A percentile compares a stretch with the other conserved stretches of the same genome.
Conservation (phyloP, 2,329 filamentous ascomycete genomes). For the Purpureocillium lavendulum region DNA sequence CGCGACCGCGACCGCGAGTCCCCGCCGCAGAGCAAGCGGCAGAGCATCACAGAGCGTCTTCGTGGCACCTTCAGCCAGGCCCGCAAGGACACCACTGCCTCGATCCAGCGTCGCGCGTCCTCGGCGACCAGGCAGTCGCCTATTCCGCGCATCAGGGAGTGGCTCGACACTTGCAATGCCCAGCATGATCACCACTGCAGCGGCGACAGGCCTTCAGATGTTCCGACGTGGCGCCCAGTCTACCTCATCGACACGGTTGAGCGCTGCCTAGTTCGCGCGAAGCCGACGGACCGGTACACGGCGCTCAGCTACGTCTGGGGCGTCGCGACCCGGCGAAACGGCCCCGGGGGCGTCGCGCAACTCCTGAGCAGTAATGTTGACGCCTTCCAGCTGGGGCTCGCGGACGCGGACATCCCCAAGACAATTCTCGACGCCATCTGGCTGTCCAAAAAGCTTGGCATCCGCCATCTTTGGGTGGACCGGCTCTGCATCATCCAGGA, state of each 20-base stretch:
- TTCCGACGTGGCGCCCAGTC: slow-evolving; percentile 27
- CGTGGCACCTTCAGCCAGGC: slow-evolving; percentile 23
- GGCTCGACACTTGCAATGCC: slow-evolving; percentile 34
- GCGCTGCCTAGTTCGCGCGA: slow-evolving; percentile 27
- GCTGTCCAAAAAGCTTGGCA: slow-evolving; percentile 32
- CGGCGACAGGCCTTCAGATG: slow-evolving; percentile 13
- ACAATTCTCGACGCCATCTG: slow-evolving; percentile 36
- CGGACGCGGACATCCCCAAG: slow-evolving; percentile 28
- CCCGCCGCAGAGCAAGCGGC: slow-evolving; percentile 24
- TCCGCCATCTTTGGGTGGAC: slow-evolving; percentile 38
- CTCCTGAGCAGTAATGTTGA: slow-evolving; percentile 27
- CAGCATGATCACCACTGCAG: slow-evolving; percentile 32
- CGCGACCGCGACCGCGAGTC: slow-evolving; percentile 15
- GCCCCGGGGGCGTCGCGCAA: slow-evolving; percentile 18
- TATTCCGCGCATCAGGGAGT: slow-evolving; percentile 29
- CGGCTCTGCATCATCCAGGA: slow-evolving; percentile 37
- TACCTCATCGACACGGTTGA: slow-evolving; percentile 34
- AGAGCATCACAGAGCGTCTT: slow-evolving; percentile 32
- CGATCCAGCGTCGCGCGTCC: slow-evolving; percentile 21
- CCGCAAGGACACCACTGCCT: slow-evolving; percentile 17
- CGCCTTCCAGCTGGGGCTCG: slow-evolving; percentile 23
- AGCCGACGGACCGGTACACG: slow-evolving; percentile 30
- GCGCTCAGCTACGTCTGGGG: slow-evolving; percentile 40
- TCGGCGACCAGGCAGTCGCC: slow-evolving; percentile 23
- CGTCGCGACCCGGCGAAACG: slow-evolving; percentile 15